These are phyloP conservation scores for Sclerotinia minor DNA, from an alignment of 2,329 filamentous ascomycete genomes.

Conservation along the genomic window DNA sequence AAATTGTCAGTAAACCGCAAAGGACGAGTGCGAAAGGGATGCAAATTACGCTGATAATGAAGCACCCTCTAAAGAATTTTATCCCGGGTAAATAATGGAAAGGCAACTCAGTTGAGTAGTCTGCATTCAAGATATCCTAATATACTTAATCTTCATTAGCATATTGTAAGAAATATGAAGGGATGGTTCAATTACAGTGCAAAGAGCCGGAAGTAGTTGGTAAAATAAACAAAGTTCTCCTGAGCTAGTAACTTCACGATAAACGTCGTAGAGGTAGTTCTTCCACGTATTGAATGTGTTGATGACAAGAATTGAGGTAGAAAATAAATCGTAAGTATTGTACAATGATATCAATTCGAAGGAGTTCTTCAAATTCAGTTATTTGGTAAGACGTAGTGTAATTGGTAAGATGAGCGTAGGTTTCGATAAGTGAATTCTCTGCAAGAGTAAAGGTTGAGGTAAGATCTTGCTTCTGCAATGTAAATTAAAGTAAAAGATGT, in stretches of 20 bases:
- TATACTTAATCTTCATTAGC: neutral
- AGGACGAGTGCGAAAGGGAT: neutral
- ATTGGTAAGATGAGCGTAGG: no score
- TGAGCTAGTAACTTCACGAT: neutral
- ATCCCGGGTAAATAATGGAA: neutral
- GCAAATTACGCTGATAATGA: neutral
- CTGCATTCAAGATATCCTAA: neutral
- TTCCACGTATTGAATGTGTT: neutral
- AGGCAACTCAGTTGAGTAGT: slow-evolving; percentile 1
- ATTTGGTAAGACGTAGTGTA: neutral
- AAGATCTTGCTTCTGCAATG: no score
- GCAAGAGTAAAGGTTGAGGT: neutral
- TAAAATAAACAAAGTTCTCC: neutral
- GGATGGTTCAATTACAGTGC: neutral
- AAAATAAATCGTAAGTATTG: neutral
- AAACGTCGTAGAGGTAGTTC: neutral
- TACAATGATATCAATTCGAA: neutral
- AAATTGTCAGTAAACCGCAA: neutral
- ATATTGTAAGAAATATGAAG: neutral
- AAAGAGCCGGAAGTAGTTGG: neutral
- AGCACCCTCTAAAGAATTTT: neutral
- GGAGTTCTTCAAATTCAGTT: neutral
- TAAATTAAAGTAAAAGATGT: neutral
- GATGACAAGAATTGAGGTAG: neutral
- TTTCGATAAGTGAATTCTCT: neutral